Base-by-base conservation (phyloP, 768 basidiomycete genomes). In the Kockovaella imperatae region DNA sequence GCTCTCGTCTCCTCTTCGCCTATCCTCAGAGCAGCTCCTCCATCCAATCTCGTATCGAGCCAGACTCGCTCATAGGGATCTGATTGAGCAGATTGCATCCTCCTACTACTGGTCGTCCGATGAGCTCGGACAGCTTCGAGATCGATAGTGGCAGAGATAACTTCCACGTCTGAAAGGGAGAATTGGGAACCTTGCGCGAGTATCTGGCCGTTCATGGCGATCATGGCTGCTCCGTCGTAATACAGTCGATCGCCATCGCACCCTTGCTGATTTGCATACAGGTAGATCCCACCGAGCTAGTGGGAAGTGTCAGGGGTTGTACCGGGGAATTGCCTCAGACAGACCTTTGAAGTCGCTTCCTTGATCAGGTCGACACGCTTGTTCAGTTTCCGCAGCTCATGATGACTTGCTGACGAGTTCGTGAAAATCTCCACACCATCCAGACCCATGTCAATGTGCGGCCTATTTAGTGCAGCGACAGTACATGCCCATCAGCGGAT, bases 361-460 rank as follows among this genome's bases (percentile, higher is more conserved):
- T 87, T 90, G 73, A 99, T 96, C 10, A 99, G 76, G 52, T 99
- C 90, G 1, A 97, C 80, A 5, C 95, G 81, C 6, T 80, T 81
- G 64, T 88, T 80, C 21, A 99, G 78, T 71, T 99, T 99, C n/a
- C 95, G 83, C 21, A 99, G 81, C 67, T 97, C 95, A 63, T 99
- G 95, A 67, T 99, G 95, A 70, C 88, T 93, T 4, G 90, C 95
- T 55, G 87, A 91, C 1, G 95, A 97, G 73, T 99, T 99, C 7
- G 93, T 96, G 68, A 97, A 96, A 42, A 99, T 95, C 72, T 99
- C 95, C 6, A 96, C 93, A 4, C 95, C 95, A 62, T 99, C 93
- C 7, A 99, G 79, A 5, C 93, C 95, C 95, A 97, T 97, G 11
- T 83, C 73, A 48, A 96, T 93, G 67, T 99, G 95, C 4, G 95